These are phyloP conservation scores for Pedinophyceae sp. DNA, from an alignment of 139 green algal species.

Conservation along the genomic window DNA sequence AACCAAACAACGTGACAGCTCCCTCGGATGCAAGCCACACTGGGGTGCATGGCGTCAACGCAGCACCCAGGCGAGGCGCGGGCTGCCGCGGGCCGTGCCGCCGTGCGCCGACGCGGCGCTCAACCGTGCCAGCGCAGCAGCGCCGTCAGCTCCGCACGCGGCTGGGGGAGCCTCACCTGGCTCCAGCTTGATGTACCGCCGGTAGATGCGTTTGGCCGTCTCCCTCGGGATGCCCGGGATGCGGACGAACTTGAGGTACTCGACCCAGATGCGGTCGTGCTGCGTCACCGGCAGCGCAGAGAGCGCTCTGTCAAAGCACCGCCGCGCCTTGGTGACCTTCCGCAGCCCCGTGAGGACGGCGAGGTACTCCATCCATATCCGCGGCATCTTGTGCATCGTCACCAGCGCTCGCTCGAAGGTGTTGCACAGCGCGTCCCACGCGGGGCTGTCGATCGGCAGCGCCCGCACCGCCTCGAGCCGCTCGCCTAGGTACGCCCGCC, in stretches of 20 bases:
- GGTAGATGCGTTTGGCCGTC: constrained; percentile 84
- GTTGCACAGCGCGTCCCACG: constrained; percentile 59
- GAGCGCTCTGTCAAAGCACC: constrained; percentile 80
- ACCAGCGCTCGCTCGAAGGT: constrained; percentile 88
- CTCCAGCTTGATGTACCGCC: constrained; percentile 92
- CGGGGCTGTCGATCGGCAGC: constrained; percentile 25
- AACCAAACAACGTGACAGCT: too few species aligned
- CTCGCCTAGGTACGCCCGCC: constrained; percentile 76
- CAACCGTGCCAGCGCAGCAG: too few species aligned
- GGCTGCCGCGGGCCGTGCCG: too few species aligned
- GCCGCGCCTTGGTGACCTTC: constrained; percentile 53
- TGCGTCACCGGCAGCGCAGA: constrained; percentile 88
- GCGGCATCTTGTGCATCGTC: constrained; percentile 95
- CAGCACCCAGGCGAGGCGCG: too few species aligned
- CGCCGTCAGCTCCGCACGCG: too few species aligned
- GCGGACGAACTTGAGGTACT: constrained; percentile 79
- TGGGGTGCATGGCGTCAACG: too few species aligned
- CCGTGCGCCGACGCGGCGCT: too few species aligned
- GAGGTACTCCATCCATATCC: constrained; percentile 86
- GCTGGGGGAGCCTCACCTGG: too few species aligned
- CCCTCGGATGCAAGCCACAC: too few species aligned
- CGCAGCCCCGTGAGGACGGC: constrained; percentile 52
- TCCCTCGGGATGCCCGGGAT: constrained; percentile 65
- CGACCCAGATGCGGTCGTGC: constrained; percentile 85
- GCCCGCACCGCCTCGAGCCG: constrained; percentile 45